Evolutionary conservation across 2,329 filamentous ascomycete genomes (phyloP), one percentile per base, ranked within the genome.

Genomic region (Aspergillus sp.): DNA sequence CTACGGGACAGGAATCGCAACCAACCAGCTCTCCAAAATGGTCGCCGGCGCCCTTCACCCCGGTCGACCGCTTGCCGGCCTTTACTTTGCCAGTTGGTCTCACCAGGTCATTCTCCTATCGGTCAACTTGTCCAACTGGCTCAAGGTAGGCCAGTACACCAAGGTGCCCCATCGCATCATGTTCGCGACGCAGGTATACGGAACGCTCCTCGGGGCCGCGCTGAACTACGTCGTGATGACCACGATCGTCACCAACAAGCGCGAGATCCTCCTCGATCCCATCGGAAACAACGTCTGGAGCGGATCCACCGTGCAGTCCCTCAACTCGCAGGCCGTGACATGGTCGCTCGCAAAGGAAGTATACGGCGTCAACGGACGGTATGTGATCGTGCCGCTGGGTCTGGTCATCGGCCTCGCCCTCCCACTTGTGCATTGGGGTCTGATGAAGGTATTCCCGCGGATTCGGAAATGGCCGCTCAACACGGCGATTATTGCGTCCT

Each of bases 161-260:
- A 84, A 84, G 57, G 79, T 83, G 5, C 78, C 80, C 1, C 80
- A 78, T 2, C 75, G 78, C 0, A 64, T 75, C 46, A 83, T 83
- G 80, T 83, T 84, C 57, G 58, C 76, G 4, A 83, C 79, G 0
- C 81, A 84, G 31, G 71, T 83, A 4, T 83, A 80, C 56, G 81
- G 79, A 14, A 83, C 80, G 0, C 59, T 83, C 1, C 67, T 84
- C 0, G 81, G 81, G 6, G 80, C 74, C 0, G 78, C 77, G 47
- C 62, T 83, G 60, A 81, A 81, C 68, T 83, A 82, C 51, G 78
- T 73, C 10, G 73, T 83, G 46, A 83, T 84, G 81, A 77, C 75
- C 16, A 76, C 75, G 11, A 82, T 84, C 36, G 78, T 83, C 1
- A 71, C 60, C 3, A 67, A 66, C 32, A 78, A 83, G 49, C 73